Evolutionary conservation across 441 rosid species (phyloP).

Genomic region (Arabidopsis lyrata): DNA sequence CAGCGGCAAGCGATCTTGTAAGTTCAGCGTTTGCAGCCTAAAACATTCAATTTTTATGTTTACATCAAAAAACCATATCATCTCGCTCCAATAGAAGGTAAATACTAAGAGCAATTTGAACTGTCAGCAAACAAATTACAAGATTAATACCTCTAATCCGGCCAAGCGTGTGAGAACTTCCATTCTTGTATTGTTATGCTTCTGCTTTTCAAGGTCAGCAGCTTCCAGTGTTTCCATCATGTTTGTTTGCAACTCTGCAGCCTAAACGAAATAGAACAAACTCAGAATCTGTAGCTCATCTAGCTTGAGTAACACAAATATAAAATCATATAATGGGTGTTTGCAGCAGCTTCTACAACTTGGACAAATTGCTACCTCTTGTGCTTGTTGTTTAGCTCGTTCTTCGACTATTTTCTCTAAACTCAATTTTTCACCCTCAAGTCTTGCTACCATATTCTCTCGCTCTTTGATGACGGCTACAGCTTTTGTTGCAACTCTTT

Average conservation of each 20-base stretch:
- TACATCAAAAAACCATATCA: conserved; percentile 15
- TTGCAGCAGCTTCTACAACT: conserved; percentile 20
- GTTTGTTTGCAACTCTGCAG: conserved; percentile 87
- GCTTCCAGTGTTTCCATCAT: conserved; percentile 96
- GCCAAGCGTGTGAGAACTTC: conserved; percentile 80
- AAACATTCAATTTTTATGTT: conserved; percentile 51
- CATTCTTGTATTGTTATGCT: conserved; percentile 96
- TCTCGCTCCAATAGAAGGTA: conserved; percentile 21
- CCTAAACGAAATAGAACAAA: conserved; percentile 55
- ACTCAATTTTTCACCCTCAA: conserved; percentile 96
- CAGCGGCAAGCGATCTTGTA: conserved; percentile 79
- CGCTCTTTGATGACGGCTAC: conserved; percentile 77
- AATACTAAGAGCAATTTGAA: conserved; percentile 12
- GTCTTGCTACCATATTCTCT: conserved; percentile 88
- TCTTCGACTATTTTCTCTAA: conserved; percentile 96
- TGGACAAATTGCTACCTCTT: conserved; percentile 67
- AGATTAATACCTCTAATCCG: conserved; percentile 75
- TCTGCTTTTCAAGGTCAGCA: conserved; percentile 88
- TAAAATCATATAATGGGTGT: conserved; percentile 22
- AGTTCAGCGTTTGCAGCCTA: conserved; percentile 94
- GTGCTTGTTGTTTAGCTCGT: conserved; percentile 90
- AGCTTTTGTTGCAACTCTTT: conserved; percentile 84
- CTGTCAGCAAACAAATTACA: conserved; percentile 24
- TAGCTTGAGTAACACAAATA: conserved; percentile 6
- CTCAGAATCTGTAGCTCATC: conserved; percentile 20